Evolutionary conservation across 352 stramenopile genomes (phyloP), one percentile per base, ranked within the genome.

Genomic region (Blastocystis sp.): DNA sequence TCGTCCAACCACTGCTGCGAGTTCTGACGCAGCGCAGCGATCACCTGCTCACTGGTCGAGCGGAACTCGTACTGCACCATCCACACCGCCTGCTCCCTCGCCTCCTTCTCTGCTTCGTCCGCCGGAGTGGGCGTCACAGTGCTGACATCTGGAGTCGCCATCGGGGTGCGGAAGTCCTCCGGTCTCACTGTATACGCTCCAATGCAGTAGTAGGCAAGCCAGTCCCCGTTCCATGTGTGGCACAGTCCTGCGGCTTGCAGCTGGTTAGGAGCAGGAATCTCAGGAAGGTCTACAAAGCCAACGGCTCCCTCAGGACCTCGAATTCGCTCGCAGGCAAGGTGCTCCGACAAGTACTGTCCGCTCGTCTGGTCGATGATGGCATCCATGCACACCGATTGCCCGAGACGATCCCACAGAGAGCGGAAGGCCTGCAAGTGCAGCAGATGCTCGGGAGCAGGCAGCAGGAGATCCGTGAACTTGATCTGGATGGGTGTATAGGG

Each of bases 401-500:
- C 62, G 11, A 88, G 66, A 79, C 77, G 62, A 43, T 88, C 77
- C 77, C 77, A 88, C 15, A 88, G 55, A 29, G 66, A 34, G 26
- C 77, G 62, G 66, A 88, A 88, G 45, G 61, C 61, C 62, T 88
- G 77, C 11, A 61, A 39, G 37, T 76, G 41, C 37, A 88, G 50
- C 54, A 79, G 55, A 64, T 88, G 66, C 13, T 59, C 43, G 18
- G 77, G 77, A 29, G 77, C 53, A 11, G 55, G 77, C 15, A 88
- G 50, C n/a, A 88, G 50, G 23, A 88, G 43, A 34, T 88, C 77
- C 3, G 77, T 88, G 63, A 88, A 88, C 77, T 88, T 88, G 47
- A 88, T 88, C 77, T 88, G 41, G 55, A 88, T 88, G 37, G 77
- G 77, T 13, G 77, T 88, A 45, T 88, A 88, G 13, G 77, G 77